Conservation (phyloP, 805 yeast species). For the Lipomyces mesembrius region DNA sequence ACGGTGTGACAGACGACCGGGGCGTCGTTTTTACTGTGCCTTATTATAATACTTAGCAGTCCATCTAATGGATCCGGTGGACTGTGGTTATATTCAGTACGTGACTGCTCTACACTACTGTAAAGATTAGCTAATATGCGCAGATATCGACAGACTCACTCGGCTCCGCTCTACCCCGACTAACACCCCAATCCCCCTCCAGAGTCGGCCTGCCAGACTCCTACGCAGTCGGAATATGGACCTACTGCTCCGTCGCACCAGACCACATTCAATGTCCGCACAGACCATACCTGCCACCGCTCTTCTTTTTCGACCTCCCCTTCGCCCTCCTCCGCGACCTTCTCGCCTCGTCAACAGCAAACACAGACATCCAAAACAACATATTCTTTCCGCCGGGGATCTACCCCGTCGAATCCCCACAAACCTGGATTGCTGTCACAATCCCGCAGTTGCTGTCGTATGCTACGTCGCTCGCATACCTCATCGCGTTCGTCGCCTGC, state of each 20-base stretch:
- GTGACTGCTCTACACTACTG: background rate
- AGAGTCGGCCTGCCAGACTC: constrained; percentile 33
- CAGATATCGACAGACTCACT: constrained; percentile 28
- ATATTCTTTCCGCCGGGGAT: constrained; percentile 24
- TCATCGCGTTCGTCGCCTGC: constrained; percentile 20
- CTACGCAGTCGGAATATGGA: constrained; percentile 33
- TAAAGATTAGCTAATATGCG: background rate
- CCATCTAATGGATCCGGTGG: constrained; percentile 6
- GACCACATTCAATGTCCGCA: constrained; percentile 13
- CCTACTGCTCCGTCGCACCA: constrained; percentile 19
- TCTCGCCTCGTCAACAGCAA: constrained; percentile 3
- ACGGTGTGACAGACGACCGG: background rate
- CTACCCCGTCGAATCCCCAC: constrained; percentile 15
- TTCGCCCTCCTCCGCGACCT: constrained; percentile 17
- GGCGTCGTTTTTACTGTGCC: constrained; percentile 1
- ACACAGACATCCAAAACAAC: constrained; percentile 24
- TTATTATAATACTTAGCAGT: constrained; percentile 5
- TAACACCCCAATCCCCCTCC: constrained; percentile 22
- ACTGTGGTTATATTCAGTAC: constrained; percentile 12
- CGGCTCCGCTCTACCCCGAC: constrained; percentile 28
- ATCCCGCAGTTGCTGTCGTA: constrained; percentile 21
- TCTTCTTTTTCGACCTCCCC: constrained; percentile 28
- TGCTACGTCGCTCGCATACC: constrained; percentile 13
- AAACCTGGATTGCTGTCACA: background rate
- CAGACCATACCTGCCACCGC: constrained; percentile 19